Evolutionary conservation across 176 grass and related monocot species (phyloP).

Genomic region (Phragmites australis): DNA sequence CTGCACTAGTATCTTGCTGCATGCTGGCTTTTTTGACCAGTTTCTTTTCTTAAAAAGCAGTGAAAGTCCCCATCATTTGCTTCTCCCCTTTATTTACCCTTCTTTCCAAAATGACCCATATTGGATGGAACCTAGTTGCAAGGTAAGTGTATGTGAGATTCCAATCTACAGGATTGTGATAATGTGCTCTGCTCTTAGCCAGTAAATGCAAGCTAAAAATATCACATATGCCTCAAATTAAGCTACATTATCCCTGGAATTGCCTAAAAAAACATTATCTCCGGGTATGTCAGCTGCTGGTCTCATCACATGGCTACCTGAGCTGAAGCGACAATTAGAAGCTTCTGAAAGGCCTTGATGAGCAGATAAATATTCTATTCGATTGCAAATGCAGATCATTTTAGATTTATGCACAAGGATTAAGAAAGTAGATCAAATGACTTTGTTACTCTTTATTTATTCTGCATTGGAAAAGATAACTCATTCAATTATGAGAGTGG

Average conservation of each 20-base stretch:
- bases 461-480: too few relatives aligned
- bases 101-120: conserved; percentile 21
- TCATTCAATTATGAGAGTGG: too few relatives aligned
- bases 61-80: conserved; percentile 37
- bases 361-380: too few relatives aligned
- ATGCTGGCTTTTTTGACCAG: conserved; percentile 42
- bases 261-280: too few relatives aligned
- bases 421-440: too few relatives aligned
- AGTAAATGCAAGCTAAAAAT: not conserved
- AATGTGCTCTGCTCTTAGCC: not conserved
- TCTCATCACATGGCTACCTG: not conserved
- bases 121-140: conserved; percentile 23
- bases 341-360: not conserved
- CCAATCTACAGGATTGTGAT: conserved; percentile 7
- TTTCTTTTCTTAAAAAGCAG: conserved; percentile 54
- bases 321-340: not conserved
- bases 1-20: conserved; percentile 5
- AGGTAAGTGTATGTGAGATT: conserved; percentile 23
- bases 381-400: too few relatives aligned
- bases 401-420: too few relatives aligned
- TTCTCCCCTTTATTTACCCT: not conserved
- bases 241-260: not conserved
- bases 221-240: not conserved
- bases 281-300: not conserved
- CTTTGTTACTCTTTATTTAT: too few relatives aligned